These are phyloP conservation scores for Pseudocercospora vitis DNA, from an alignment of 2,329 filamentous ascomycete genomes.

Conservation along the genomic window DNA sequence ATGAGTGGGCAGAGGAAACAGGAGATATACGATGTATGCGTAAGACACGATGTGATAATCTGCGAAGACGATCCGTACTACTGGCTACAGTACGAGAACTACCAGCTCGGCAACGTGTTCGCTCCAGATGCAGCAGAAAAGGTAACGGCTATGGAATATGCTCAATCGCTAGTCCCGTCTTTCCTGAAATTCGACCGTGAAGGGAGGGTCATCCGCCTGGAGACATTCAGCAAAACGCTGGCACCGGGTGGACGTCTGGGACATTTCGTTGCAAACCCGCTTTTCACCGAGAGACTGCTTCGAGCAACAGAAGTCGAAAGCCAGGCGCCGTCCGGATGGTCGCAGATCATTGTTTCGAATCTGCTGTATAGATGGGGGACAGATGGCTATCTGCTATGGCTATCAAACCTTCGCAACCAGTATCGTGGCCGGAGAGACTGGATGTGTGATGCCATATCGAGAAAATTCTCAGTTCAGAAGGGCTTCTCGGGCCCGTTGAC, in stretches of 20 bases:
- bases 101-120: slow-evolving; percentile 5
- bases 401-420: slow-evolving; percentile 6
- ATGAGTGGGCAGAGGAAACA: slow-evolving; percentile 6
- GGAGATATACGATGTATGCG: slow-evolving; percentile 9
- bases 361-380: slow-evolving; percentile 5
- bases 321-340: slow-evolving; percentile 6
- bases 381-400: slow-evolving; percentile 7
- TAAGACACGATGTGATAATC: slow-evolving; percentile 7
- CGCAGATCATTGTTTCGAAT: slow-evolving; percentile 7
- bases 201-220: slow-evolving; percentile 5
- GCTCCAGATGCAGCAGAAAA: neutral
- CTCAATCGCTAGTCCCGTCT: neutral
- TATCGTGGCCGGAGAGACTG: slow-evolving; percentile 9
- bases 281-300: slow-evolving; percentile 10
- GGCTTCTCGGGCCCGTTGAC: neutral
- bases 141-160: neutral
- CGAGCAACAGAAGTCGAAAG: slow-evolving; percentile 9
- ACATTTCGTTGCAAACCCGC: slow-evolving; percentile 5
- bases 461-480: slow-evolving; percentile 1
- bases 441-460: slow-evolving; percentile 7
- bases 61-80: slow-evolving; percentile 8
- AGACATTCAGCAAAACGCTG: slow-evolving; percentile 10
- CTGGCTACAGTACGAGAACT: slow-evolving; percentile 2
- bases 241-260: slow-evolving; percentile 10
- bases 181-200: slow-evolving; percentile 6